phyloP scores from a whole-genome alignment of 2,329 filamentous ascomycete genomes.

The Parastagonospora nodorum region DNA sequence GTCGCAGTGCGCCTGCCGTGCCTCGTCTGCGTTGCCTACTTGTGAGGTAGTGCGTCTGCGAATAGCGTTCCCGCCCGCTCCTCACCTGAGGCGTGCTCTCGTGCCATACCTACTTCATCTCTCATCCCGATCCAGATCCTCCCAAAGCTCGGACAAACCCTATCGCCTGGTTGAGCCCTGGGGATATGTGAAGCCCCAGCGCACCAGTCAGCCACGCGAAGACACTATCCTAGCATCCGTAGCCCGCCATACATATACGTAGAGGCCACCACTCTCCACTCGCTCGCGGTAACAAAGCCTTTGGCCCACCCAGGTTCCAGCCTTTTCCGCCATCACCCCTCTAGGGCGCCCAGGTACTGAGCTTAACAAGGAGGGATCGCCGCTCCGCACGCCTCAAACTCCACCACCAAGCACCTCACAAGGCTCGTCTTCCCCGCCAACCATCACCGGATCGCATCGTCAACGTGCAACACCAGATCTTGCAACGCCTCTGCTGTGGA shows the following conservation, averaged over 20 bases:
- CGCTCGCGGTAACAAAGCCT: conserved; percentile 45
- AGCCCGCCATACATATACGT: conserved; percentile 52
- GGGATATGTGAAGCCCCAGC: conserved; percentile 37
- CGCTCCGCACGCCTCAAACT: conserved; percentile 47
- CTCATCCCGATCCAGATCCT: conserved; percentile 49
- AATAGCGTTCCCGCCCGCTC: conserved; percentile 43
- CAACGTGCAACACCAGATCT: conserved; percentile 44
- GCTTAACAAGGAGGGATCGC: conserved; percentile 58
- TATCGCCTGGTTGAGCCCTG: conserved; percentile 48
- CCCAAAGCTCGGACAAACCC: conserved; percentile 48
- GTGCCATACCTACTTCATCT: conserved; percentile 34
- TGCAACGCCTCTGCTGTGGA: conserved; percentile 32
- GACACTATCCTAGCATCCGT: conserved; percentile 44
- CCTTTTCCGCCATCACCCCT: conserved; percentile 52
- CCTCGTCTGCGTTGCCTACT: conserved; percentile 46
- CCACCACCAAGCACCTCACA: conserved; percentile 36
- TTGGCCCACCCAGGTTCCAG: conserved; percentile 52
- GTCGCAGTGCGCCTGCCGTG: conserved; percentile 46
- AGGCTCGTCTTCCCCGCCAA: conserved; percentile 21
- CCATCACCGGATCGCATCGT: conserved; percentile 24
- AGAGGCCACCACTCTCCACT: conserved; percentile 47
- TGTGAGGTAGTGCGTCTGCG: conserved; percentile 43
- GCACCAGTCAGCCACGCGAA: conserved; percentile 51
- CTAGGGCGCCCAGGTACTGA: conserved; percentile 52
- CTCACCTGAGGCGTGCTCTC: conserved; percentile 44